Base-by-base conservation (phyloP, 208 protist species). In the Leishmania turanica region DNA sequence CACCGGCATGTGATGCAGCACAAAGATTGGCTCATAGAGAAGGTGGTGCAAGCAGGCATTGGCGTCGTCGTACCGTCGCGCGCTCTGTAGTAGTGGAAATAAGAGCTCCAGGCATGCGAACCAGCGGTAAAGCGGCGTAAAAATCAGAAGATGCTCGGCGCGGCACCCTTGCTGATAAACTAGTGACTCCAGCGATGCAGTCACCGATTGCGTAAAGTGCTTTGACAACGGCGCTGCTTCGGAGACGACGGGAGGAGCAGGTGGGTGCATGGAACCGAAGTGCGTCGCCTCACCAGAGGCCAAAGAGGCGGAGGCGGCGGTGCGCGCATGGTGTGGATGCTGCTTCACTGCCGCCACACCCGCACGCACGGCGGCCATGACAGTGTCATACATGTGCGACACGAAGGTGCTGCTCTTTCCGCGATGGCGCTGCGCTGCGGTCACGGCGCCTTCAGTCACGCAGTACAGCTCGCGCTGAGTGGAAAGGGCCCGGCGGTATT, bases 61-160 rank as follows among this genome's bases (percentile, higher is more conserved):
- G n/a, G 91, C 89, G 71, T 93, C 85, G 24, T 66, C 84, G 84
- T 92, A 96, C 66, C 84, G 80, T 34, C 85, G 88, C 17, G 81
- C 65, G 47, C 84, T 90, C 77, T 96, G 86, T 37, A 96, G 78
- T 19, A 96, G 47, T 27, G 78, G 81, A 17, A 92, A 84, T 21
- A 96, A 78, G 31, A 92, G 66, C 81, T 97, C 95, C 66, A 90
- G 74, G 76, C 92, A 96, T 2, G 76, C 78, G 69, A 89, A 95
- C 89, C 90, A 96, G 31, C 85, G 87, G 65, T 94, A 93, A n/a
- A 92, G 82, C 1, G 94, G 91, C 34, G 89, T 86, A 73, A 94
- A 96, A 24, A 79, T 80, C 6, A 96, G 84, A 24, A 97, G 85
- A 73, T 96, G 93, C 45, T 91, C 81, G 13, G 89, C 89, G 37